These are phyloP conservation scores for Chaetomium globosum DNA, from an alignment of 2,329 filamentous ascomycete genomes.

Conservation along the genomic window DNA sequence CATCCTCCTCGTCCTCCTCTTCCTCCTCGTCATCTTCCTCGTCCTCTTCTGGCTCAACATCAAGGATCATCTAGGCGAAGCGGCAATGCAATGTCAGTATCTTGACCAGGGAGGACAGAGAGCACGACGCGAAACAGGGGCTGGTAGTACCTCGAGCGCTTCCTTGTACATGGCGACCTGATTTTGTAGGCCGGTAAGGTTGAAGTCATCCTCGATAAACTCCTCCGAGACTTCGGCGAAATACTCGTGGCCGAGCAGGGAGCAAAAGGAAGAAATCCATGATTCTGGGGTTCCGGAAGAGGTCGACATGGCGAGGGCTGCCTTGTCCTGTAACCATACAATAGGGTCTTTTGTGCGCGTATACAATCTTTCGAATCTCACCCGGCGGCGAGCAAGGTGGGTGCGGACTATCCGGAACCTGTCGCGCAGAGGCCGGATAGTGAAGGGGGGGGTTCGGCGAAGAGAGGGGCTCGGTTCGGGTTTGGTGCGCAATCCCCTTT, in stretches of 20 bases:
- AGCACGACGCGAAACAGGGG: not conserved
- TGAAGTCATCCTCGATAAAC: slow-evolving; percentile 99
- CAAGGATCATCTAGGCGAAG: slow-evolving; percentile 80
- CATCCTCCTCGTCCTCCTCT: slow-evolving; percentile 72
- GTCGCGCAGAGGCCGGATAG: not conserved
- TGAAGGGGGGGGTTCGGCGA: not conserved
- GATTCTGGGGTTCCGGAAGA: slow-evolving; percentile 73
- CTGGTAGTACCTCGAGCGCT: slow-evolving; percentile 70
- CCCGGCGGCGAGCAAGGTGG: not conserved
- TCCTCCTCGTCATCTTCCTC: slow-evolving; percentile 85
- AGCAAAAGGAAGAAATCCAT: slow-evolving; percentile 98
- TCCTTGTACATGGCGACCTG: slow-evolving; percentile 99
- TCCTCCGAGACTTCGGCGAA: slow-evolving; percentile 99
- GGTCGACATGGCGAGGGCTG: slow-evolving; percentile 55
- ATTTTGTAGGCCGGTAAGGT: slow-evolving; percentile 89
- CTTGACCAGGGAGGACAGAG: not conserved
- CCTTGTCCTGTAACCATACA: not conserved
- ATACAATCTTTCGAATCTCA: not conserved
- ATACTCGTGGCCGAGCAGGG: slow-evolving; percentile 93
- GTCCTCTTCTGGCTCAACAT: slow-evolving; percentile 94
- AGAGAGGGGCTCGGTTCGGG: slow-evolving; percentile 11
- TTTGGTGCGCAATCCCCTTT: slow-evolving; percentile 16
- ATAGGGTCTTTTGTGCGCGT: not conserved
- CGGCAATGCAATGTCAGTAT: slow-evolving; percentile 32
- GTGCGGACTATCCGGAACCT: not conserved